Conservation (phyloP, 1,139 yeast species). For the Magnusiomyces fungicola region DNA sequence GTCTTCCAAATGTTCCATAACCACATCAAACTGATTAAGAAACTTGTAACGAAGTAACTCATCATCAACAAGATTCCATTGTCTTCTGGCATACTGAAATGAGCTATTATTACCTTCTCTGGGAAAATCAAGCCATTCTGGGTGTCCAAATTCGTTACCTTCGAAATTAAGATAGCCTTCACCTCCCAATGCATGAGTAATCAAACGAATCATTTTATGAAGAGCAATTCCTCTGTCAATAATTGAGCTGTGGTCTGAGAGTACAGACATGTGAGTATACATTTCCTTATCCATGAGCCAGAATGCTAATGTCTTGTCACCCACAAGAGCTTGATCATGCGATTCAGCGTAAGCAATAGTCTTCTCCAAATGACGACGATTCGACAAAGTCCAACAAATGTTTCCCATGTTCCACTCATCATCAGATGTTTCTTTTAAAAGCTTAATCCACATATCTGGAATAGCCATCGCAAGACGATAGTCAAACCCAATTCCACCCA, state of each 20-base stretch:
- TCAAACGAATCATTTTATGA: slow-evolving; percentile 81
- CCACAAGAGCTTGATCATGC: slow-evolving; percentile 96
- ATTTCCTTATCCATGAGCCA: slow-evolving; percentile 98
- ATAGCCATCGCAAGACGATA: slow-evolving; percentile 94
- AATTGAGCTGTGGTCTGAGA: slow-evolving; percentile 65
- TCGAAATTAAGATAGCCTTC: slow-evolving; percentile 94
- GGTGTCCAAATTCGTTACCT: slow-evolving; percentile 98
- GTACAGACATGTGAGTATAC: slow-evolving; percentile 89
- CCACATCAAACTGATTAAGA: slow-evolving; percentile 70
- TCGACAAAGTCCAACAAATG: slow-evolving; percentile 75
- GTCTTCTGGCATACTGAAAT: slow-evolving; percentile 91
- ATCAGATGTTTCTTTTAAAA: slow-evolving; percentile 73
- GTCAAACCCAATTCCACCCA: slow-evolving; percentile 91
- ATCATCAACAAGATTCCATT: slow-evolving; percentile 80
- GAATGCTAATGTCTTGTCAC: slow-evolving; percentile 92
- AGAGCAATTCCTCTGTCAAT: slow-evolving; percentile 84
- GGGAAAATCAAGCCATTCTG: slow-evolving; percentile 98
- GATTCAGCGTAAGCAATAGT: slow-evolving; percentile 93
- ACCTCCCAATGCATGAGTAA: slow-evolving; percentile 88
- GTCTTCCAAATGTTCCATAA: slow-evolving; percentile 71
- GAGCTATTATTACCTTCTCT: slow-evolving; percentile 81
- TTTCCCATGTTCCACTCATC: slow-evolving; percentile 88
- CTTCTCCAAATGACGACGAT: slow-evolving; percentile 81
- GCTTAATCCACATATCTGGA: slow-evolving; percentile 98
- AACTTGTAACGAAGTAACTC: slow-evolving; percentile 69